Evolutionary conservation across 148 eudicot genomes (phyloP), one percentile per base, ranked within the genome.

Genomic region (Rhododendron henanense): DNA sequence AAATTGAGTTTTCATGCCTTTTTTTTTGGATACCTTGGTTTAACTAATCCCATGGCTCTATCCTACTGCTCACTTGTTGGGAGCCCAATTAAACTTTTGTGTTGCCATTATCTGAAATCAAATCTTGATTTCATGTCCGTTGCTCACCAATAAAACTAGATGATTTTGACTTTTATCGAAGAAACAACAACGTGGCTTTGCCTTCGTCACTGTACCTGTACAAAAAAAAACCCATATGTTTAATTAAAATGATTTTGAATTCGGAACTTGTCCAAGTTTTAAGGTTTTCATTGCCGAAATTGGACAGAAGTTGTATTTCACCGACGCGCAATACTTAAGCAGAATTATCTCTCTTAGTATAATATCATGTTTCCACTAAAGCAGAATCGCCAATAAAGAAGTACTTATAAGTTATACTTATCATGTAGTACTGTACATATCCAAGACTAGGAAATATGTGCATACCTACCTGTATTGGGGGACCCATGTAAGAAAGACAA

Each of bases 1-100:
- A 31, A 67, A 71, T 31, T 31, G 2, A 33, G 39, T 33, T 71
- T 31, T 33, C 9, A 19, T 57, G 55, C 15, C 3, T 13, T 51
- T 2, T 50, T 13, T 13, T 5, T 16, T 4, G 28, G 28, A 19
- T 21, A 19, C 6, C 65, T 21, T 6, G 0, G 23, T 57, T 18
- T 6, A 59, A 21, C 9, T 6, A 59, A 59, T 59, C 9, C 3
- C 1, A 3, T 6, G 0, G 2, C 0, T 0, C 25, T 5, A 19
- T 21, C n/a, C 65, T 18, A 59, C 65, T 7, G 0, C 9, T 55
- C 10, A 21, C 25, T 59, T 59, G 9, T 0, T 19, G 25, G 10
- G 65, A 59, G 25, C 0, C 10, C 8, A 59, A 19, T 21, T 21
- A 1, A 57, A 41, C 6, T 59, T 59, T 59, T 21, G 28, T 67